Base-by-base conservation (phyloP, 306 rosid species). In the Senna siamea region DNA sequence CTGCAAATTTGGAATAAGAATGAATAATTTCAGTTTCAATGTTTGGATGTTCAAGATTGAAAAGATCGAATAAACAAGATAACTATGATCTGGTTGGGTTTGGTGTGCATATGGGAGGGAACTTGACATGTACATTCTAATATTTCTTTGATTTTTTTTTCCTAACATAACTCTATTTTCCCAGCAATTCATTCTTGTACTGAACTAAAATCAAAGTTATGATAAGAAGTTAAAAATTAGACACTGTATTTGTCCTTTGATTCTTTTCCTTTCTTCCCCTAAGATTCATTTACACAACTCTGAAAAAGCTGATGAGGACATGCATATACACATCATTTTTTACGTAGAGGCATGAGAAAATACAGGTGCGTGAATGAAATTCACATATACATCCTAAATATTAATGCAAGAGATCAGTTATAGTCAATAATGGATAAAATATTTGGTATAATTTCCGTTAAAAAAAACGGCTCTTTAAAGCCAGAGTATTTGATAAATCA, bases 21-120 rank as follows among this genome's bases (percentile, higher is more conserved):
- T 69, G 78, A 74, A 44, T 56, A 32, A 44, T 55, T 54, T 65
- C 57, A 63, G 74, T 82, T 78, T 85, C 44, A 44, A 26, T 40
- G 54, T 61, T 56, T 71, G 34, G 69, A 66, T 44, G 77, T 77
- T 77, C 56, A 51, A 68, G 79, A 80, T 71, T 26, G n/a, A n/a
- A n/a, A n/a, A n/a, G n/a, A 60, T 73, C 77, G 55, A 85, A 87
- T 83, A 82, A 89, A 79, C 75, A 46, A 53, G 50, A 80, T 40
- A 50, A 40, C 54, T 53, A 53, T 2, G 0, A n/a, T n/a, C n/a
- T n/a, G n/a, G n/a, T n/a, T n/a, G 9, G 67, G 66, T 70, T 79
- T 79, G 62, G 84, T 75, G 80, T 83, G 84, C 32, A 30, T 68
- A 72, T 73, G 55, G 60, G 67, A 10, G 6, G 17, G 34, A 60